Base-by-base conservation (phyloP, 2,329 filamentous ascomycete genomes). In the Chrysoporthe deuterocubensis region DNA sequence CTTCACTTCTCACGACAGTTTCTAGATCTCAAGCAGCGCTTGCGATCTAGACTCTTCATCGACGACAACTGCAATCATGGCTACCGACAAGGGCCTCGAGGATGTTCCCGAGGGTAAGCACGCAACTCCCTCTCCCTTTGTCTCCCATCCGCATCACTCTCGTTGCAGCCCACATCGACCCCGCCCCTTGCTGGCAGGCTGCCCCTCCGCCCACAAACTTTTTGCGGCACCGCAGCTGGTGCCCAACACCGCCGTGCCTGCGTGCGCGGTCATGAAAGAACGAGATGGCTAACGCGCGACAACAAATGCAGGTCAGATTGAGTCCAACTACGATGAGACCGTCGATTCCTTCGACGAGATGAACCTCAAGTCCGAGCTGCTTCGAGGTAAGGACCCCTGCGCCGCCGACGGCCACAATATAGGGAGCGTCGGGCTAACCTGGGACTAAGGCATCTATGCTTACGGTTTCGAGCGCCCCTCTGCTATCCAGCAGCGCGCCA, bases 261-360 rank as follows among this genome's bases (percentile, higher is more conserved):
- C 56, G 37, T 37, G 48, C 56, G n/a, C 26, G 32, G 46, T 13
- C 50, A 52, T 37, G 48, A 9, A 34, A 61, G 42, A 50, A 65
- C 59, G 18, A 64, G 43, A 60, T 37, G 59, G 68, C 68, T 70
- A 64, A 70, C 34, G 40, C 44, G 59, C 40, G 46, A 58, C 32
- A 18, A 26, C 66, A 18, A 69, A 68, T 80, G 78, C 81, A 97
- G 95, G 91, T 84, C 94, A 97, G 87, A 99, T 99, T 89, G 96
- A 99, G 89, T 97, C 94, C 81, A 99, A 99, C 93, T 99, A 98
- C 87, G 96, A 99, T 89, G 94, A 98, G 89, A 94, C 95, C 79
- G 95, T 96, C 84, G 96, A 99, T 85, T 97, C 94, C 71, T 99
- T 99, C 85, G 96, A 99, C 85, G 89, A 94, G 78, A 99, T 99